Percentiles rank a stretch among this genome's conserved stretches.
These are phyloP conservation scores for Colletotrichum sp. DNA, from an alignment of 2,329 filamentous ascomycete genomes.

Conservation along the genomic window DNA sequence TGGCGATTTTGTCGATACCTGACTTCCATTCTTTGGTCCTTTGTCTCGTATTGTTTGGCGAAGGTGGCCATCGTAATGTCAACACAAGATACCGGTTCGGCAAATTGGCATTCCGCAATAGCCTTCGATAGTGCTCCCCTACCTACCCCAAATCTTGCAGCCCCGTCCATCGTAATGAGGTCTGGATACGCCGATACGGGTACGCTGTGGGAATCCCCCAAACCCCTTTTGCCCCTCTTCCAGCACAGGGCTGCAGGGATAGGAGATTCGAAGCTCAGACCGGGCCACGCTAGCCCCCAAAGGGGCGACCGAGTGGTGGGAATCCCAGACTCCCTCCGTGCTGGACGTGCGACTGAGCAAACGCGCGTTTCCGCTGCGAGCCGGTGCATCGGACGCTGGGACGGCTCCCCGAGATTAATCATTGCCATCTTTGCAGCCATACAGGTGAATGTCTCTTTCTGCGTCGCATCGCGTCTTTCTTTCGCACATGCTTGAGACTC, in stretches of 20 bases:
- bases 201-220: background rate
- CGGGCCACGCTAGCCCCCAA: background rate
- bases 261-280: background rate
- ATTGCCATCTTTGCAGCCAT: background rate
- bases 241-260: slow-evolving; percentile 10
- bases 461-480: background rate
- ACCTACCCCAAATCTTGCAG: background rate
- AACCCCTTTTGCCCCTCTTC: slow-evolving; percentile 3
- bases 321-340: background rate
- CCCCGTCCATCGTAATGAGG: background rate
- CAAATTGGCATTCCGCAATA: slow-evolving; percentile 2
- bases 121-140: background rate
- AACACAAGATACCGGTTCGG: background rate
- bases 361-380: background rate
- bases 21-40: background rate
- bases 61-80: background rate
- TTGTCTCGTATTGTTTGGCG: background rate
- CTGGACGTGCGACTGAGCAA: background rate
- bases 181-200: background rate
- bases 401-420: background rate
- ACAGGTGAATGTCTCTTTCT: background rate
- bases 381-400: background rate
- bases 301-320: background rate
- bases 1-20: background rate
- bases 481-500: background rate